Percentiles rank a stretch among this genome's conserved stretches.
Conservation (phyloP, 2,329 filamentous ascomycete genomes). For the Plenodomus biglobosus region DNA sequence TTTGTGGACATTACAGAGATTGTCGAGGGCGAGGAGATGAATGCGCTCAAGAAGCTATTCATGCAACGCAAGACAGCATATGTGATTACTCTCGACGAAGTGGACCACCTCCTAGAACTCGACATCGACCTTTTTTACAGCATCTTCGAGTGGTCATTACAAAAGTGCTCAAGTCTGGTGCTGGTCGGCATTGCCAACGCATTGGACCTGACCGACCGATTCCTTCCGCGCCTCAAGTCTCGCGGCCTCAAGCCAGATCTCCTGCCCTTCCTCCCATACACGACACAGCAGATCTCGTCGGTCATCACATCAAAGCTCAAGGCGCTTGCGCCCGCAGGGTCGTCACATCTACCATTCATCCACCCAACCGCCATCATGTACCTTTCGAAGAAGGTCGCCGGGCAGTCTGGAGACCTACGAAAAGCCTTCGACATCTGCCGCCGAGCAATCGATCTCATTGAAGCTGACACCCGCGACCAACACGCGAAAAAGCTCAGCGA, state of each 20-base stretch:
- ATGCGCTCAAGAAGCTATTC: constrained; percentile 71
- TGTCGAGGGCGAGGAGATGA: constrained; percentile 66
- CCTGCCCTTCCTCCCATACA: constrained; percentile 91
- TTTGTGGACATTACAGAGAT: constrained; percentile 63
- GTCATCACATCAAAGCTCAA: constrained; percentile 84
- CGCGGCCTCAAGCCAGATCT: constrained; percentile 88
- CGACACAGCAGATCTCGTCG: constrained; percentile 78
- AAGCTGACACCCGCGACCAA: constrained; percentile 76
- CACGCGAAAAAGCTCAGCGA: constrained; percentile 62
- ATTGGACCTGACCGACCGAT: constrained; percentile 90
- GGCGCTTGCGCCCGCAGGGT: constrained; percentile 64
- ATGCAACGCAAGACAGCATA: constrained; percentile 63
- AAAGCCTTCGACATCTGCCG: constrained; percentile 95
- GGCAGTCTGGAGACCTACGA: constrained; percentile 89
- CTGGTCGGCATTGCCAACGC: constrained; percentile 95
- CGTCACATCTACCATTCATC: constrained; percentile 77
- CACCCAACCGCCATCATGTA: constrained; percentile 93
- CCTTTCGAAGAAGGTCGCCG: constrained; percentile 90
- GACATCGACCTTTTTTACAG: constrained; percentile 88
- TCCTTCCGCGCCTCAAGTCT: constrained; percentile 88
- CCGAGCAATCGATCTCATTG: constrained; percentile 83
- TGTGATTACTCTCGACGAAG: constrained; percentile 89
- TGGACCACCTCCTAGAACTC: constrained; percentile 87
- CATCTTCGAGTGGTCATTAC: constrained; percentile 95
- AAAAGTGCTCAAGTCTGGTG: constrained; percentile 74